phyloP scores from a whole-genome alignment of 768 basidiomycete genomes.

The Boletus subparvulus region DNA sequence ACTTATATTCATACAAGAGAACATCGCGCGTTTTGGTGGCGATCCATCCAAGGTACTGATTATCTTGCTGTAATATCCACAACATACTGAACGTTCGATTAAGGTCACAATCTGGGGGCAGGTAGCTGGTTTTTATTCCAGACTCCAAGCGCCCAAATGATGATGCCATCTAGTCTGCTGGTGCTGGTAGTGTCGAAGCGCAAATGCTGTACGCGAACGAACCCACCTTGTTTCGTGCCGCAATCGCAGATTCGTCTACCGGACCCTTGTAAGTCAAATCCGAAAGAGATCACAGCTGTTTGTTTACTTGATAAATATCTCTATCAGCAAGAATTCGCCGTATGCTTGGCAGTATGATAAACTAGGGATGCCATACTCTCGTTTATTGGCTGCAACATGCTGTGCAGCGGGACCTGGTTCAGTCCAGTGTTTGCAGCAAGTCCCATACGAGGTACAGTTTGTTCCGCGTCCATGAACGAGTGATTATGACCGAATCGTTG shows the following conservation, averaged over 20 bases:
- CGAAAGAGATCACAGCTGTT: neutral
- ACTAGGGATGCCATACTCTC: conserved; percentile 50
- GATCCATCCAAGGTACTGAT: conserved; percentile 49
- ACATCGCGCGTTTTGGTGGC: conserved; percentile 65
- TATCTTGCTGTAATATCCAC: neutral
- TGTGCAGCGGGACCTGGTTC: conserved; percentile 42
- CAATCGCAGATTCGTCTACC: conserved; percentile 18
- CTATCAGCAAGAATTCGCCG: conserved; percentile 50
- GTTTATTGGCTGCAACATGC: conserved; percentile 45
- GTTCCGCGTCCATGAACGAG: neutral
- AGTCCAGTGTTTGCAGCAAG: conserved; percentile 40
- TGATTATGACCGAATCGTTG: neutral
- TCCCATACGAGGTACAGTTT: conserved; percentile 17
- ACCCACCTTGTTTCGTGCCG: conserved; percentile 14
- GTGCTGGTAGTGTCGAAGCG: conserved; percentile 14
- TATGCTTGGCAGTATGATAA: conserved; percentile 47
- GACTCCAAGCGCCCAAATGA: neutral
- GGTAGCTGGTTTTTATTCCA: conserved; percentile 1
- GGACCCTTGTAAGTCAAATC: conserved; percentile 20
- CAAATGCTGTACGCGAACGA: conserved; percentile 12
- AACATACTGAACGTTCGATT: neutral
- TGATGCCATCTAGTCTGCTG: conserved; percentile 12
- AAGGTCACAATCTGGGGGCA: conserved; percentile 23
- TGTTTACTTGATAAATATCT: neutral
- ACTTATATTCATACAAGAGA: conserved; percentile 60